phyloP scores from a whole-genome alignment of 1,284 basidiomycete genomes.

The Malassezia furfur region DNA sequence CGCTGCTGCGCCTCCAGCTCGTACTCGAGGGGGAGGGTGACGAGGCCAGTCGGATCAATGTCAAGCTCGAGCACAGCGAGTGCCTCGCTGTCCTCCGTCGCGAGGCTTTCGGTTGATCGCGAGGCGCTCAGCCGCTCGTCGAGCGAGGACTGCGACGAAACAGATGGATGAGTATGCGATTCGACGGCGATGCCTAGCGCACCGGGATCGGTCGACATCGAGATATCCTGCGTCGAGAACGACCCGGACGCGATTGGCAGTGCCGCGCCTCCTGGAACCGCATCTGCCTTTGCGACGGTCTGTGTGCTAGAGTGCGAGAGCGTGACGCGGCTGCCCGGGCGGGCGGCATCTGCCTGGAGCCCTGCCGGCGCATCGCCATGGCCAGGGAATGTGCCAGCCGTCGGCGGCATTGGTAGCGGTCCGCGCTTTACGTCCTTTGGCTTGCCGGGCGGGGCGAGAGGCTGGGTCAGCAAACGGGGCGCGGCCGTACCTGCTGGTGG shows the following conservation, averaged over 20 bases:
- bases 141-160: neutral
- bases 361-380: too few species aligned
- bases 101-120: slow-evolving; percentile 1
- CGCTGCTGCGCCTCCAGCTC: slow-evolving; percentile 37
- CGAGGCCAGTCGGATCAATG: slow-evolving; percentile 40
- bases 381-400: too few species aligned
- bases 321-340: too few species aligned
- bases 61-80: slow-evolving; percentile 26
- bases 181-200: neutral
- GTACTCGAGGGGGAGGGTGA: slow-evolving; percentile 38
- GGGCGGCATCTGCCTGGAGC: too few species aligned
- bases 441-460: neutral
- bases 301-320: too few species aligned
- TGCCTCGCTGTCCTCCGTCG: slow-evolving; percentile 11
- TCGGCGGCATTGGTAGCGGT: neutral
- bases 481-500: neutral
- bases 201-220: slow-evolving; percentile 9
- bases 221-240: neutral
- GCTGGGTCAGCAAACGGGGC: neutral
- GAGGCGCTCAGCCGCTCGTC: neutral
- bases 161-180: neutral
- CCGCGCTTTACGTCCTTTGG: neutral
- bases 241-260: neutral
- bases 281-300: too few species aligned
- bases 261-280: neutral